A percentile compares a stretch with the other conserved stretches of the same genome.
Evolutionary conservation across 1,139 yeast species (phyloP).

Genomic region (Pichia terricola): DNA sequence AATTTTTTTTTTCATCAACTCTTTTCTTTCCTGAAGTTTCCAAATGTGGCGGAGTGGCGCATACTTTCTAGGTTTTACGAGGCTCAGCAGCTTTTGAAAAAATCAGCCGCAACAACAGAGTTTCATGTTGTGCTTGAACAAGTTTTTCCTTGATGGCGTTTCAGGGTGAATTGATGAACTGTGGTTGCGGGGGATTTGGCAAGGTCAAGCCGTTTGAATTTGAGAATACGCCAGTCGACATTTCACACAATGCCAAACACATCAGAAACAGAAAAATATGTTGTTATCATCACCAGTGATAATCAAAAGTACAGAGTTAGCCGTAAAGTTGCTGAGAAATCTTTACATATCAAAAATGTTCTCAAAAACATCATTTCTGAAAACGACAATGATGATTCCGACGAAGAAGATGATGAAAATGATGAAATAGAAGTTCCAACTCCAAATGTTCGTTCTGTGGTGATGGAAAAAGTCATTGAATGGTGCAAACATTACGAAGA

Average conservation of each 20-base stretch:
- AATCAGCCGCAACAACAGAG: no score
- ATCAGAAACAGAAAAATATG: neutral
- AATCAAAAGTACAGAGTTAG: constrained; percentile 69
- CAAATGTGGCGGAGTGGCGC: neutral
- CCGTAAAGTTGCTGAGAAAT: constrained; percentile 80
- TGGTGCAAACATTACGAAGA: constrained; percentile 97
- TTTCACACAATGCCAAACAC: constrained; percentile 11
- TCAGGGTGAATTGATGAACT: no score
- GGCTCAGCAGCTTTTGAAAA: no score
- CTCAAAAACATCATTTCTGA: constrained; percentile 63
- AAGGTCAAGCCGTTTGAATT: no score
- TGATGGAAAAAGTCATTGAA: constrained; percentile 82
- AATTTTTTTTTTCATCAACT: constrained; percentile 3
- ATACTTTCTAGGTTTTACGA: no score
- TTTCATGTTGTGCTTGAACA: no score
- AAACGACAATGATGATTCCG: constrained; percentile 28
- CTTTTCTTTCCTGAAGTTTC: neutral
- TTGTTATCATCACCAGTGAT: constrained; percentile 55
- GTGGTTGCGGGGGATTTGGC: no score
- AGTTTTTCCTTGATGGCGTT: no score
- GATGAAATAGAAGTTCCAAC: constrained; percentile 75
- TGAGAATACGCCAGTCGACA: neutral
- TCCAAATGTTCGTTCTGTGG: constrained; percentile 82
- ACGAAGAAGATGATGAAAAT: constrained; percentile 34
- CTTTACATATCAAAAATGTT: constrained; percentile 83